Percentiles rank a stretch among this genome's conserved stretches.
Evolutionary conservation across 768 basidiomycete species (phyloP).

Genomic region (Macrolepiota fuliginosa): DNA sequence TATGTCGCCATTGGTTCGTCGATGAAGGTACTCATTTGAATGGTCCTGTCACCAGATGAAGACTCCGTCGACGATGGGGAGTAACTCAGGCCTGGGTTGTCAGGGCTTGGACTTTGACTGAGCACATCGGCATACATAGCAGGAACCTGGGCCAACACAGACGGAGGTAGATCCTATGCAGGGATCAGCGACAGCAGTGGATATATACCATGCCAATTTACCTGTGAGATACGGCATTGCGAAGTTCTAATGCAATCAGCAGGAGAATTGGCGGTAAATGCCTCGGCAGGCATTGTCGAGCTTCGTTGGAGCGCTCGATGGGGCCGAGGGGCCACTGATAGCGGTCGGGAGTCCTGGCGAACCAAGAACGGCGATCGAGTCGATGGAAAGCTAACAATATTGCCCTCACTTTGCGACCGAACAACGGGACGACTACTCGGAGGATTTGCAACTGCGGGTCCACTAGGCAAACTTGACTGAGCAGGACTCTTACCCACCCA

Average conservation of each 20-base stretch:
- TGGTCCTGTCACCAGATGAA: conserved; percentile 49
- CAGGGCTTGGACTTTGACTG: conserved; percentile 39
- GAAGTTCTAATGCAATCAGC: not conserved
- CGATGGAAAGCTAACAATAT: conserved; percentile 21
- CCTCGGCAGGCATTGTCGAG: conserved; percentile 7
- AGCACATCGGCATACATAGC: not conserved
- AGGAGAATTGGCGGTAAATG: not conserved
- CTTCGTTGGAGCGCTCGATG: conserved; percentile 34
- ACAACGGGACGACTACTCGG: conserved; percentile 35
- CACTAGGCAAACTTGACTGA: conserved; percentile 18
- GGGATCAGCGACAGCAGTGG: not conserved
- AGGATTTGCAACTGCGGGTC: conserved; percentile 17
- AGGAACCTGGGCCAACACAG: not conserved
- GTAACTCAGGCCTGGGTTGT: conserved; percentile 56
- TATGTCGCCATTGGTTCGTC: conserved; percentile 35
- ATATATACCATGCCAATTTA: not conserved
- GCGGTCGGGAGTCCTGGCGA: conserved; percentile 6
- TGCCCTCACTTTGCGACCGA: conserved; percentile 52
- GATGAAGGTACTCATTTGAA: conserved; percentile 53
- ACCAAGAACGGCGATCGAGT: conserved; percentile 23
- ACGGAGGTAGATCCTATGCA: conserved; percentile 9
- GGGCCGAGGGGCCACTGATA: not conserved
- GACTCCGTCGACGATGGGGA: conserved; percentile 63
- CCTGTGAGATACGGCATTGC: conserved; percentile 1
- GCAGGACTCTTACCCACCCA: conserved; percentile 78